Percentiles rank a stretch among this genome's conserved stretches.
These are phyloP conservation scores for Aspergillus piperis DNA, from an alignment of 2,329 filamentous ascomycete species.

Conservation along the genomic window DNA sequence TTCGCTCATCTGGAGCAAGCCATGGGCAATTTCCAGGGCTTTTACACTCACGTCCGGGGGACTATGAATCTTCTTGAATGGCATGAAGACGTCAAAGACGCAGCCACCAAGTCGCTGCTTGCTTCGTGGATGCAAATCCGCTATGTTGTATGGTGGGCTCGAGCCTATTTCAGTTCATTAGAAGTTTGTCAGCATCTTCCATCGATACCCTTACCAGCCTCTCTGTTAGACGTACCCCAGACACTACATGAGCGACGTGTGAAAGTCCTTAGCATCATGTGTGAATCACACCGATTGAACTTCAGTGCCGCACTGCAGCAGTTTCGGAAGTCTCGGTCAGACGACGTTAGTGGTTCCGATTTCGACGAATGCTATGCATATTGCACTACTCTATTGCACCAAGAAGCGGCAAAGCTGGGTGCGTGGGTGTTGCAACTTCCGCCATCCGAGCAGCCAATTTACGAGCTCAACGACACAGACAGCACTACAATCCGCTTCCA, in stretches of 20 bases:
- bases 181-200: conserved; percentile 20
- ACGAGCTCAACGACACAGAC: not conserved
- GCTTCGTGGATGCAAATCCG: conserved; percentile 27
- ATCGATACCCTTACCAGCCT: conserved; percentile 12
- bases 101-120: conserved; percentile 16
- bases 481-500: conserved; percentile 13
- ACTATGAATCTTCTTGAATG: conserved; percentile 11
- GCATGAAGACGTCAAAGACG: not conserved
- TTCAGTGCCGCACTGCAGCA: conserved; percentile 11
- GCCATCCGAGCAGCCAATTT: conserved; percentile 18
- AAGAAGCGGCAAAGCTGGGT: conserved; percentile 15
- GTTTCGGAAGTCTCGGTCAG: conserved; percentile 3
- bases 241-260: conserved; percentile 20
- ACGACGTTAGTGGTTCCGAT: not conserved
- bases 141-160: conserved; percentile 30
- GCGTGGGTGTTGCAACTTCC: conserved; percentile 23
- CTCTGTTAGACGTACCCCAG: not conserved
- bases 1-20: conserved; percentile 27
- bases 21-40: conserved; percentile 27
- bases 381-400: not conserved
- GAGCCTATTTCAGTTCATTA: conserved; percentile 26
- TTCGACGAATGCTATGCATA: not conserved
- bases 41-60: conserved; percentile 24
- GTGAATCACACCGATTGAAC: conserved; percentile 28
- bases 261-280: conserved; percentile 24